Evolutionary conservation across 352 stramenopile genomes (phyloP).

Genomic region (Phytophthora colocasiae): DNA sequence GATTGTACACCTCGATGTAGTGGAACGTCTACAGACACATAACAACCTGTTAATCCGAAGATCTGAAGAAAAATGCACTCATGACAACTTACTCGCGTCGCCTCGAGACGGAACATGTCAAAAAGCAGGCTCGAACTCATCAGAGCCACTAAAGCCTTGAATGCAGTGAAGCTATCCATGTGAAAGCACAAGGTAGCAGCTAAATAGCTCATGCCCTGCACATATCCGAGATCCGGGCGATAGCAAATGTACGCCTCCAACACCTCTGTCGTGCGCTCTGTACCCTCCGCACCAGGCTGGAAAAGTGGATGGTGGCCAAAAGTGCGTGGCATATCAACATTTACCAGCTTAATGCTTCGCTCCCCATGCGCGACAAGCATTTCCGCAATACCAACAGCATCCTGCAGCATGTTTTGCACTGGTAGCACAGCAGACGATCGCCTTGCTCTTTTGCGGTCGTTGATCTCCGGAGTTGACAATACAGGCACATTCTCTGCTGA

Average conservation of each 20-base stretch:
- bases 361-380: slow-evolving; percentile 83
- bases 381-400: slow-evolving; percentile 80
- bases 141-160: slow-evolving; percentile 83
- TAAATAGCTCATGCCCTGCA: slow-evolving; percentile 91
- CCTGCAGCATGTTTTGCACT: slow-evolving; percentile 61
- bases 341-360: slow-evolving; percentile 84
- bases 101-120: slow-evolving; percentile 88
- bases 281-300: slow-evolving; percentile 73
- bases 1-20: slow-evolving; percentile 82
- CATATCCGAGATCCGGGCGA: slow-evolving; percentile 83
- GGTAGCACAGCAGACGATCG: slow-evolving; percentile 43
- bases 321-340: slow-evolving; percentile 86
- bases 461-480: slow-evolving; percentile 5
- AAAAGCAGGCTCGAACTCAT: slow-evolving; percentile 89
- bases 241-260: slow-evolving; percentile 90
- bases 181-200: slow-evolving; percentile 85
- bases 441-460: slow-evolving; percentile 30
- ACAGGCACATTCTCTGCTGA: neutral
- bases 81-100: slow-evolving; percentile 65
- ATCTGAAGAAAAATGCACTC: neutral
- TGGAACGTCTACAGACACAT: slow-evolving; percentile 73
- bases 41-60: slow-evolving; percentile 8
- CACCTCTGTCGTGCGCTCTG: slow-evolving; percentile 77
- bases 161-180: slow-evolving; percentile 90
- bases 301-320: slow-evolving; percentile 87